Evolutionary conservation across 306 rosid genomes (phyloP), one percentile per base, ranked within the genome.

Genomic region (Aeschynomene evenia): DNA sequence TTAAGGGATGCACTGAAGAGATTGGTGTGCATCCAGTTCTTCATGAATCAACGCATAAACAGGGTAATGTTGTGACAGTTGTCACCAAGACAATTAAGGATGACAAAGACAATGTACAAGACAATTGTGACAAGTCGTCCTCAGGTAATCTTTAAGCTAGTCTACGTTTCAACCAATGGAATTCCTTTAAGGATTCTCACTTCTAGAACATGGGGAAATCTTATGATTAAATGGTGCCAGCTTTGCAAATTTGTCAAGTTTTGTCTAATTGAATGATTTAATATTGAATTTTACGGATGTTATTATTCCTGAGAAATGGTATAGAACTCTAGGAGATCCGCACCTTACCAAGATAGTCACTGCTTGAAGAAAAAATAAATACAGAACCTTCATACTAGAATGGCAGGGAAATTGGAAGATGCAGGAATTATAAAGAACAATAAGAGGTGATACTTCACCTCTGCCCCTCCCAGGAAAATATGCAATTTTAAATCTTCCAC

Each of bases 91-190:
- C 46, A 53, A 74, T 60, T 68, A 71, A 71, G 55, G 67, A 31
- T 8, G 81, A 67, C 71, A 69, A 66, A 65, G 76, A 61, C 59
- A 68, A 66, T 18, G 56, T 23, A 24, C 76, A 46, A 13, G 73
- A 66, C 45, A 67, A 64, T 20, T 36, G 57, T 31, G 77, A 69
- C 52, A 70, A 52, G 55, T 66, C 68, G 19, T 72, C 82, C 43
- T 67, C 81, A 61, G 95, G 96, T 90, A 73, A 79, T 62, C 31
- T 66, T 36, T 4, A 51, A 55, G 49, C 64, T 37, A 50, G 31
- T 57, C 23, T 63, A 24, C 45, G 23, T 31, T 21, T 14, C 71
- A 46, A 62, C 36, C 49, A 61, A 7, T 40, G n/a, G 23, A 14
- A 21, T 29, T 66, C 20, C 22, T 14, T 63, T 49, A 5, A 24